Percentiles rank a stretch among this genome's conserved stretches.
Conservation (phyloP, 768 basidiomycete genomes). For the Crepidotus variabilis region DNA sequence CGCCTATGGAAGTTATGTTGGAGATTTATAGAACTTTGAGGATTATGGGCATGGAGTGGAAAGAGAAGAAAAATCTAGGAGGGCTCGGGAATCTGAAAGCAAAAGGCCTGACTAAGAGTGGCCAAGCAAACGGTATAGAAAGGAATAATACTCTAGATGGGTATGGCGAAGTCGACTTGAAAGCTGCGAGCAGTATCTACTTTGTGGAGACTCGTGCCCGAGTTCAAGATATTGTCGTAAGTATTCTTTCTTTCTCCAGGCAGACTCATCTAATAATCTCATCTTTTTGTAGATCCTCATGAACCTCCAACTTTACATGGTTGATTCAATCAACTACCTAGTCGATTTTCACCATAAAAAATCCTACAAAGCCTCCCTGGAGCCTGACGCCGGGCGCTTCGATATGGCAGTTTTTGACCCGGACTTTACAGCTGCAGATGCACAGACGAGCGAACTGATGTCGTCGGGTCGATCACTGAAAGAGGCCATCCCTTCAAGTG, state of each 20-base stretch:
- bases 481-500: constrained; percentile 38
- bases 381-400: constrained; percentile 65
- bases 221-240: constrained; percentile 88
- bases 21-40: constrained; percentile 95
- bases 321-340: constrained; percentile 93
- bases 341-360: constrained; percentile 99
- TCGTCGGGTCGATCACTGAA: constrained; percentile 49
- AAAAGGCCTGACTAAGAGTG: constrained; percentile 24
- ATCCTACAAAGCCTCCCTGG: constrained; percentile 75
- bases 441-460: constrained; percentile 38
- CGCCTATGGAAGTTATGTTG: constrained; percentile 99
- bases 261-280: neutral
- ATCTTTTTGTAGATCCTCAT: constrained; percentile 69
- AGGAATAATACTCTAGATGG: constrained; percentile 63
- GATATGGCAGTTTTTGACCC: constrained; percentile 59
- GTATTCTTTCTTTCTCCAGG: constrained; percentile 23
- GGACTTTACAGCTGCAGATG: constrained; percentile 38
- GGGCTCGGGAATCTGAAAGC: constrained; percentile 57
- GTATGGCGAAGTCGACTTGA: constrained; percentile 54
- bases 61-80: constrained; percentile 79
- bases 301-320: constrained; percentile 97
- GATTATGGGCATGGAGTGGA: constrained; percentile 95
- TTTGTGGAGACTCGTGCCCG: constrained; percentile 92
- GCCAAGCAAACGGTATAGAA: constrained; percentile 44
- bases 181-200: constrained; percentile 75